These are phyloP conservation scores for Niebla homalea DNA, from an alignment of 495 filamentous ascomycete genomes.

Conservation along the genomic window DNA sequence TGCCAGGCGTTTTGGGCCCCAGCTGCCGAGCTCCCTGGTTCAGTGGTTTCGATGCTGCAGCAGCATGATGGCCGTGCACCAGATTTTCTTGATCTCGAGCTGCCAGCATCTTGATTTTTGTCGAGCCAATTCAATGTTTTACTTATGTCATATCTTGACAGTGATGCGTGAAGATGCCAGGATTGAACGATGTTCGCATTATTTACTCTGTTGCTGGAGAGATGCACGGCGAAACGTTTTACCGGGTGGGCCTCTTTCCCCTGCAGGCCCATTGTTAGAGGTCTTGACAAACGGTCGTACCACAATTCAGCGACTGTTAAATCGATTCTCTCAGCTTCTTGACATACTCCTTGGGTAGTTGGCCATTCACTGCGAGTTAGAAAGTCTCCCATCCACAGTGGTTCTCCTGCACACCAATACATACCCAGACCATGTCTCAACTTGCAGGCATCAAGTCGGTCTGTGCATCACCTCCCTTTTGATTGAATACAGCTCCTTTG, in stretches of 20 bases:
- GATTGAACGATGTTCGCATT: background rate
- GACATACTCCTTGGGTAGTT: background rate
- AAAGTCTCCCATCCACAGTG: background rate
- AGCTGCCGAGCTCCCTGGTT: conserved; percentile 51
- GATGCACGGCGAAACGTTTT: background rate
- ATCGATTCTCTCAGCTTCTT: background rate
- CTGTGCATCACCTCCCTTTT: conserved; percentile 6
- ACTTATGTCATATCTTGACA: background rate
- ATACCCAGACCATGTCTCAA: conserved; percentile 12
- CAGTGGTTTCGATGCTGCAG: conserved; percentile 63
- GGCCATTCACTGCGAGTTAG: background rate
- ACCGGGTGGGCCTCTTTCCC: background rate
- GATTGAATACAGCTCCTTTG: conserved; percentile 11
- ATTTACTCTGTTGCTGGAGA: background rate
- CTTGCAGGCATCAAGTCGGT: conserved; percentile 21
- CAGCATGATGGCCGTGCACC: conserved; percentile 59
- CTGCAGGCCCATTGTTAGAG: background rate
- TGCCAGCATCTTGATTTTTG: conserved; percentile 51
- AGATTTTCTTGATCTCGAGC: conserved; percentile 85
- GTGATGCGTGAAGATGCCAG: background rate
- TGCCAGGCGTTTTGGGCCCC: conserved; percentile 66
- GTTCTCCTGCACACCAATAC: background rate
- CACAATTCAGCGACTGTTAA: background rate
- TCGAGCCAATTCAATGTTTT: background rate
- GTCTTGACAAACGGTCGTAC: background rate